Evolutionary conservation across 139 green algal genomes (phyloP).

Genomic region (Closterium sp.): DNA sequence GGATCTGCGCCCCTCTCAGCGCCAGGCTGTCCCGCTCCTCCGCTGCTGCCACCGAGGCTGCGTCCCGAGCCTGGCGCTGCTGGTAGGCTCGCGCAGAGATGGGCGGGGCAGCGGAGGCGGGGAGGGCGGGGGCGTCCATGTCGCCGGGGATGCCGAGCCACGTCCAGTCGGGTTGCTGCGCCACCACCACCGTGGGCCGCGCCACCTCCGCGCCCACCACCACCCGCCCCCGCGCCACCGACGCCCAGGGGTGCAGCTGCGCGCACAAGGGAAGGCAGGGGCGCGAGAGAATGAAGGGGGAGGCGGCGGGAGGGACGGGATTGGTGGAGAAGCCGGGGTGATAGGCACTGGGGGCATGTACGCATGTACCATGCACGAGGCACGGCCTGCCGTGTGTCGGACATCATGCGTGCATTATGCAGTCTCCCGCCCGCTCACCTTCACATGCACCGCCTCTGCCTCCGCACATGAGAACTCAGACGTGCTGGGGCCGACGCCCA

Average conservation of each 20-base stretch:
- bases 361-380: too few species aligned
- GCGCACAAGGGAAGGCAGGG: too few species aligned
- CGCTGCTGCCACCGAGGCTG: not conserved
- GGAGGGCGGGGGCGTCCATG: not conserved
- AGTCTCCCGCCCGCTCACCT: too few species aligned
- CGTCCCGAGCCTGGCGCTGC: constrained; percentile 18
- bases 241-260: constrained; percentile 7
- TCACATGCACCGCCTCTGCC: constrained; percentile 22
- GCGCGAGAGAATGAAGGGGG: not conserved
- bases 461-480: constrained; percentile 34
- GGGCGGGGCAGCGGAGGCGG: not conserved
- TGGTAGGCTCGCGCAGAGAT: not conserved
- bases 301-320: not conserved
- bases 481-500: not conserved
- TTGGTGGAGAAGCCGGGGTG: not conserved
- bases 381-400: too few species aligned
- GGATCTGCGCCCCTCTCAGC: not conserved
- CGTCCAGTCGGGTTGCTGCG: constrained; percentile 26
- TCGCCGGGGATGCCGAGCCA: constrained; percentile 33
- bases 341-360: too few species aligned
- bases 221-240: constrained; percentile 7
- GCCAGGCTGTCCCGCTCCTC: constrained; percentile 4
- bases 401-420: too few species aligned
- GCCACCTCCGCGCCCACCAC: constrained; percentile 19
- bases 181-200: constrained; percentile 3